Percentiles rank a stretch among this genome's conserved stretches.
These are phyloP conservation scores for Termitomyces sp. DNA, from an alignment of 768 basidiomycete genomes.

Conservation along the genomic window DNA sequence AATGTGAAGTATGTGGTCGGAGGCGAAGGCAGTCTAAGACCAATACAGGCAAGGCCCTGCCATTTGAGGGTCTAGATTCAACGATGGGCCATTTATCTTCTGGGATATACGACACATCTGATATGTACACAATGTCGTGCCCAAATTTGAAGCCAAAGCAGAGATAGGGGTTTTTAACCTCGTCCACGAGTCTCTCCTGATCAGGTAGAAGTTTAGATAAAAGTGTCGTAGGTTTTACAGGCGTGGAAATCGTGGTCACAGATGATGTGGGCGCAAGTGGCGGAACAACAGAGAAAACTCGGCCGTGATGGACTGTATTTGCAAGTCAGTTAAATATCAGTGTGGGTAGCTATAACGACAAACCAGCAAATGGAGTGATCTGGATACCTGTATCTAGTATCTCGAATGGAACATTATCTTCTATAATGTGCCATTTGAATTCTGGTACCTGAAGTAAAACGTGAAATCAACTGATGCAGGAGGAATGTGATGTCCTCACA, in stretches of 20 bases:
- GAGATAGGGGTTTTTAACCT: constrained; percentile 52
- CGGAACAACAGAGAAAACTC: constrained; percentile 46
- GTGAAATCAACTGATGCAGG: not conserved
- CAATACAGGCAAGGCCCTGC: constrained; percentile 45
- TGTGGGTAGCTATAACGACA: constrained; percentile 14
- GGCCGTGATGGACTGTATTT: constrained; percentile 68
- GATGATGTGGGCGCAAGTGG: constrained; percentile 35
- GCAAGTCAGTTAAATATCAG: constrained; percentile 8
- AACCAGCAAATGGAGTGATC: constrained; percentile 67
- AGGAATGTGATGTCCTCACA: constrained; percentile 34
- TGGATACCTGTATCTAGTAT: constrained; percentile 60
- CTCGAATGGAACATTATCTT: constrained; percentile 64
- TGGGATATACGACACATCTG: constrained; percentile 82
- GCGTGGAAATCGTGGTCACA: constrained; percentile 34
- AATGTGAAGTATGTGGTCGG: constrained; percentile 69
- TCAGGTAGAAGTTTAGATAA: constrained; percentile 15
- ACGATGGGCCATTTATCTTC: constrained; percentile 63
- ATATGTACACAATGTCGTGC: constrained; percentile 69
- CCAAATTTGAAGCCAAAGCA: constrained; percentile 72
- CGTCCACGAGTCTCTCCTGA: constrained; percentile 18
- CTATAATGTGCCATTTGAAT: constrained; percentile 80
- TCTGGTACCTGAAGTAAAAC: constrained; percentile 66
- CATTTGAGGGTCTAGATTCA: constrained; percentile 18
- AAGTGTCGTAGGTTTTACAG: constrained; percentile 28
- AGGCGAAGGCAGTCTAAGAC: constrained; percentile 79